Evolutionary conservation across 202 grass and related monocot genomes (phyloP).

Genomic region (Eragrostis tef): DNA sequence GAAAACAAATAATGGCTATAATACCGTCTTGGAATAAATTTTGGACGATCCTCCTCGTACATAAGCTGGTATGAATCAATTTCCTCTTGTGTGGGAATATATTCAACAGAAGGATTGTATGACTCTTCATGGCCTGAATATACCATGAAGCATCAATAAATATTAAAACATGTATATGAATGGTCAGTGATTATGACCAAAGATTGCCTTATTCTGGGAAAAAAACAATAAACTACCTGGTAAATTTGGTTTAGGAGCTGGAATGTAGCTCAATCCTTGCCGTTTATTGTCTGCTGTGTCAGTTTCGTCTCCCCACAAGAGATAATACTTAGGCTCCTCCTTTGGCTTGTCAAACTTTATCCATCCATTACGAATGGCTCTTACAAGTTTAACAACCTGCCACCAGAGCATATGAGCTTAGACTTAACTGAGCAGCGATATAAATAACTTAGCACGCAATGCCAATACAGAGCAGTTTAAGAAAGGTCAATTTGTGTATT

Average conservation of each 20-base stretch:
- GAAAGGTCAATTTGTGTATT: background rate
- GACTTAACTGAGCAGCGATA: slow-evolving; percentile 17
- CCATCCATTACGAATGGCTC: slow-evolving; percentile 92
- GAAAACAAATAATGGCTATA: slow-evolving; percentile 1
- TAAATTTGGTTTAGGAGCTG: slow-evolving; percentile 87
- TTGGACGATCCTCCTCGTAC: slow-evolving; percentile 92
- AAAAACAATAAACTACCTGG: slow-evolving; percentile 55
- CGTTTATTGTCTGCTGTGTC: slow-evolving; percentile 76
- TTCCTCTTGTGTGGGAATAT: slow-evolving; percentile 95
- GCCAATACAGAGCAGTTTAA: slow-evolving; percentile 15
- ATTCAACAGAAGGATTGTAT: slow-evolving; percentile 96
- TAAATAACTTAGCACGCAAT: slow-evolving; percentile 12
- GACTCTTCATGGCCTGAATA: slow-evolving; percentile 94
- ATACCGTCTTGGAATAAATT: slow-evolving; percentile 91
- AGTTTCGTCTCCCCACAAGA: slow-evolving; percentile 89
- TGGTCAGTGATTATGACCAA: slow-evolving; percentile 28
- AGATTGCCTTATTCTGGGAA: slow-evolving; percentile 30
- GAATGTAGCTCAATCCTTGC: slow-evolving; percentile 88
- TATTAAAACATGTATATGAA: background rate
- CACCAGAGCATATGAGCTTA: slow-evolving; percentile 23
- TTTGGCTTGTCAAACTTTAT: slow-evolving; percentile 95
- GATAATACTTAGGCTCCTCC: slow-evolving; percentile 66
- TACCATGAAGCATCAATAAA: slow-evolving; percentile 40
- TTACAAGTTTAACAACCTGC: slow-evolving; percentile 93
- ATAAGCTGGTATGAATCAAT: slow-evolving; percentile 93